phyloP scores from a whole-genome alignment of 2,329 filamentous ascomycete species.

The Colletotrichum lini region DNA sequence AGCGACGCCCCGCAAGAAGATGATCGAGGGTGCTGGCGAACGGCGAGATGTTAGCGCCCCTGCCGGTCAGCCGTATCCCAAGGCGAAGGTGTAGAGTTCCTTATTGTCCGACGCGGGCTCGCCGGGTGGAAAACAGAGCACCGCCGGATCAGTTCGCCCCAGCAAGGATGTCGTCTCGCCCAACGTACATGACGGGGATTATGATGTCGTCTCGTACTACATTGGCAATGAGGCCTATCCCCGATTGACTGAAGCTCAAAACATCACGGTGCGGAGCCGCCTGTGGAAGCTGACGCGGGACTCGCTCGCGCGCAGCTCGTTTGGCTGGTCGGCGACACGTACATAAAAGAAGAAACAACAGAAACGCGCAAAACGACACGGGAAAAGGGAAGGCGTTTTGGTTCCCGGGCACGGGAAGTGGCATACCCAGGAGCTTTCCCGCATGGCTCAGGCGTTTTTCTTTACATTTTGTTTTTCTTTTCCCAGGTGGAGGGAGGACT shows the following conservation, averaged over 20 bases:
- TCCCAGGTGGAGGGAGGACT: neutral
- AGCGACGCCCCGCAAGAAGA: slow-evolving; percentile 72
- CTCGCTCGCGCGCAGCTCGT: slow-evolving; percentile 23
- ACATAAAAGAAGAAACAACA: slow-evolving; percentile 17
- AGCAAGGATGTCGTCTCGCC: neutral
- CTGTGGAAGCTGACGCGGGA: slow-evolving; percentile 37
- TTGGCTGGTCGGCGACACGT: slow-evolving; percentile 28
- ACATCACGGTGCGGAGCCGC: slow-evolving; percentile 13
- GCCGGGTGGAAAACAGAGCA: neutral
- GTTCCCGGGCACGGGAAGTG: neutral
- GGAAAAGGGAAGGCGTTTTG: slow-evolving; percentile 24
- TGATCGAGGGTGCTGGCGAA: slow-evolving; percentile 63
- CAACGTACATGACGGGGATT: neutral
- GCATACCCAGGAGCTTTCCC: slow-evolving; percentile 7
- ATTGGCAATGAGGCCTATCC: neutral
- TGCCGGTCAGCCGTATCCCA: slow-evolving; percentile 36
- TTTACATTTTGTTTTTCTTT: neutral
- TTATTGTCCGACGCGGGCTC: slow-evolving; percentile 15
- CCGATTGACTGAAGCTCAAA: neutral
- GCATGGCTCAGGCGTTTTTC: slow-evolving; percentile 9
- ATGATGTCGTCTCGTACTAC: neutral
- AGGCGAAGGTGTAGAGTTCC: slow-evolving; percentile 39
- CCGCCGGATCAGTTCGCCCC: neutral
- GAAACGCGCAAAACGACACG: slow-evolving; percentile 21
- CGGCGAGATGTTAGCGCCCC: slow-evolving; percentile 66